Conservation (phyloP, 148 eudicot species). For the Persicaria tinctoria region DNA sequence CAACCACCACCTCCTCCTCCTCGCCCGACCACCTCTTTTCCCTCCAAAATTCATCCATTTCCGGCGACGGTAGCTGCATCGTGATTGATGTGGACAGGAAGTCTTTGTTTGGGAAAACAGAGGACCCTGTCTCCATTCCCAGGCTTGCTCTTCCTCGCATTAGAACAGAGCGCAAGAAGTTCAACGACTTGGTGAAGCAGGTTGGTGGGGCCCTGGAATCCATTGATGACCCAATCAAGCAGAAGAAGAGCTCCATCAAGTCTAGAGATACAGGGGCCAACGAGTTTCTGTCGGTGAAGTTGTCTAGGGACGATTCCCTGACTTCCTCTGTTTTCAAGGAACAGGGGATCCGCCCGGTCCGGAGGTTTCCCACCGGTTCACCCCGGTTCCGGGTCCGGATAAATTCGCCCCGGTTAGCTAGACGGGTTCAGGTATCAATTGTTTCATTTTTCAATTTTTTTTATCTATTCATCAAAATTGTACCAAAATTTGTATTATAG, state of each 20-base stretch:
- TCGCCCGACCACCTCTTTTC: conserved; percentile 17
- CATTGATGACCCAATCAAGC: conserved; percentile 8
- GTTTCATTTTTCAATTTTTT: background rate
- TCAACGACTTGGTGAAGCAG: background rate
- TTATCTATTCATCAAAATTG: background rate
- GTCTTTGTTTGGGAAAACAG: background rate
- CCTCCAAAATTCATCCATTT: background rate
- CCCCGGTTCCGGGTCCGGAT: conserved; percentile 9
- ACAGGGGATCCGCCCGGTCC: background rate
- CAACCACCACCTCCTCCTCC: background rate
- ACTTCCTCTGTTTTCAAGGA: conserved; percentile 7
- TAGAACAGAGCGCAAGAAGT: conserved; percentile 25
- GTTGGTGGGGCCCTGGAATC: background rate
- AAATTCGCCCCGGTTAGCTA: conserved; percentile 10
- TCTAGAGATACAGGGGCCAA: background rate
- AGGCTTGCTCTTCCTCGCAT: conserved; percentile 36
- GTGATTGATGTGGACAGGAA: conserved; percentile 18
- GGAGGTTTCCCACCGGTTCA: conserved; percentile 6
- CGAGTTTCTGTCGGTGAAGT: background rate
- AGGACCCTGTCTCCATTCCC: conserved; percentile 9
- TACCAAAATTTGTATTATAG: background rate
- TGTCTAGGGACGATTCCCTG: background rate
- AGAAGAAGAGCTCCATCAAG: background rate
- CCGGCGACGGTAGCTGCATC: conserved; percentile 16
- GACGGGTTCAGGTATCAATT: conserved; percentile 6